phyloP scores from a whole-genome alignment of 495 filamentous ascomycete species.

The Baudoinia panamericana region DNA sequence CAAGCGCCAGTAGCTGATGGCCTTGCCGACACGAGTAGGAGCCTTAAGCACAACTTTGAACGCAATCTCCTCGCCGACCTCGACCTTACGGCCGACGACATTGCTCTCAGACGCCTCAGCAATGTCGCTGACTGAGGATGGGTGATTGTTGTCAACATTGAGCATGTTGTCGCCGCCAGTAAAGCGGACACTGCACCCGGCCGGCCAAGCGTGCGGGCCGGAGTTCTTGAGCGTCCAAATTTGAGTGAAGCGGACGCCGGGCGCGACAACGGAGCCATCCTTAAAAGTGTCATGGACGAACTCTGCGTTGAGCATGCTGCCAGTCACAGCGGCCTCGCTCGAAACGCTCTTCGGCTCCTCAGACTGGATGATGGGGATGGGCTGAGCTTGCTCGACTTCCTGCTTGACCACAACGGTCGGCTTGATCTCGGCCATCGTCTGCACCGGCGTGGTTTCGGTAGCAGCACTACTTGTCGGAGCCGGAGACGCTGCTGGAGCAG shows the following conservation, averaged over 20 bases:
- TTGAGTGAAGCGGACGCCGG: conserved; percentile 66
- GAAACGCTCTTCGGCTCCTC: conserved; percentile 4
- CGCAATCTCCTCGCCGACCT: conserved; percentile 55
- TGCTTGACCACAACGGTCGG: conserved; percentile 35
- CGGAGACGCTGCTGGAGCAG: conserved; percentile 20
- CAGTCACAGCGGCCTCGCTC: background rate
- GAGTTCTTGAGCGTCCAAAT: conserved; percentile 86
- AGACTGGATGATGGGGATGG: conserved; percentile 15
- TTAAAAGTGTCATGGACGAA: conserved; percentile 66
- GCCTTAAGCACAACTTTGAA: conserved; percentile 80
- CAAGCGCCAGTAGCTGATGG: conserved; percentile 93
- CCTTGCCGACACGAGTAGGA: conserved; percentile 55
- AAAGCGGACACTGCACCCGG: conserved; percentile 79
- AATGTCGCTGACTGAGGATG: conserved; percentile 58
- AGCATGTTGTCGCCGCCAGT: conserved; percentile 93
- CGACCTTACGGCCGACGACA: conserved; percentile 51
- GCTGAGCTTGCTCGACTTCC: conserved; percentile 23
- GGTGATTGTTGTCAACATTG: conserved; percentile 63
- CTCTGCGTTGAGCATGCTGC: conserved; percentile 47
- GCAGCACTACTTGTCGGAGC: conserved; percentile 36
- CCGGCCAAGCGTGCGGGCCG: conserved; percentile 67
- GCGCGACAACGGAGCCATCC: conserved; percentile 60
- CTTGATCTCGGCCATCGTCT: conserved; percentile 61
- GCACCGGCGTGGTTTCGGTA: conserved; percentile 45
- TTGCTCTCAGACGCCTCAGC: conserved; percentile 68